Evolutionary conservation across 106 monocot species (phyloP), one percentile per base, ranked within the genome.

Genomic region (Allium sativum): DNA sequence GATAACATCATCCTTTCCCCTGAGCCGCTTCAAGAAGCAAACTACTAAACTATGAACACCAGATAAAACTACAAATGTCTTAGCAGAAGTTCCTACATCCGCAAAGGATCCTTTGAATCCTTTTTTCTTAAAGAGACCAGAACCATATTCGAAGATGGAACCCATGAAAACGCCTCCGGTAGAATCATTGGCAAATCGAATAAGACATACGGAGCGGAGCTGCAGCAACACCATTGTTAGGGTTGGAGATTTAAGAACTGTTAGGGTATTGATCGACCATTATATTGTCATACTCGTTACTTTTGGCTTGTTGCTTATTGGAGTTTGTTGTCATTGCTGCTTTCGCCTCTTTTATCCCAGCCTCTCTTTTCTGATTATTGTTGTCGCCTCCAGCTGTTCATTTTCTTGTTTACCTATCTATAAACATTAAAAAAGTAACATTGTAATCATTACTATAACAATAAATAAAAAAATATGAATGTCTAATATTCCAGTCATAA

Each of bases 41-140:
- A 84, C 78, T 76, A 91, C 82, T 21, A 96, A 75, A 72, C 87
- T 82, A 52, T 95, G 84, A 54, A 90, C 82, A 40, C 96, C 96
- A 70, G 96, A 91, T 43, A 96, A 80, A 65, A 91, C 74, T 51
- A 87, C 96, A 85, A 96, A 96, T 21, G 96, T 87, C 96, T 96
- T 95, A 45, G 95, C 86, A 81, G 81, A 79, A 58, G 87, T 76
- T 68, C 87, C 86, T 53, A 90, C 95, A 64, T 84, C 87, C 51
- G 77, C 72, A 70, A 90, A 87, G 15, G 90, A 90, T 18, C 90
- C 90, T 68, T 76, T 95, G 52, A 95, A 79, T 4, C 95, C 95
- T 69, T 84, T 90, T 71, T 77, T 90, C 69, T 59, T 80, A 4
- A 86, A 18, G 66, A 91, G 62, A 9, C 90, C 90, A 64, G 80